These are phyloP conservation scores for Fusarium citri DNA, from an alignment of 2,329 filamentous ascomycete species.

Conservation along the genomic window DNA sequence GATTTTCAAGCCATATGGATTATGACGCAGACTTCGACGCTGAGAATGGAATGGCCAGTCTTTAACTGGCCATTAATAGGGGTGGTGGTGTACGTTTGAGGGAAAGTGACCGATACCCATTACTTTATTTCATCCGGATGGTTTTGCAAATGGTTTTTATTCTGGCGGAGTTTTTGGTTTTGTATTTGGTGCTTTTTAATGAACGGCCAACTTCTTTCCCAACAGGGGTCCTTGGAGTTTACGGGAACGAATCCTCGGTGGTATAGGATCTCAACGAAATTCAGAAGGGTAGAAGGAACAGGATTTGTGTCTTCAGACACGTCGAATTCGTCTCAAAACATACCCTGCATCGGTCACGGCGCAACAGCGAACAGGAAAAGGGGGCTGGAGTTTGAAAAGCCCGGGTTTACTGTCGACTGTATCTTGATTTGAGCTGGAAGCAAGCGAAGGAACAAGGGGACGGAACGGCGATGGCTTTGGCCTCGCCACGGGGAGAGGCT, in stretches of 20 bases:
- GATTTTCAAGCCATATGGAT: slow-evolving; percentile 38
- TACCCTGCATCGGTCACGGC: slow-evolving; percentile 48
- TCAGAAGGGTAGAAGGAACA: slow-evolving; percentile 26
- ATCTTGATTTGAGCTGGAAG: slow-evolving; percentile 11
- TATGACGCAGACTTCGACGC: slow-evolving; percentile 44
- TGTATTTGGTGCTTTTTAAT: slow-evolving; percentile 14
- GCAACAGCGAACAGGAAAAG: slow-evolving; percentile 35
- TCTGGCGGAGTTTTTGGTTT: slow-evolving; percentile 22
- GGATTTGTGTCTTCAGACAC: slow-evolving; percentile 37
- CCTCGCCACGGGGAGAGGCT: background rate
- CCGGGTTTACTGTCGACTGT: slow-evolving; percentile 20
- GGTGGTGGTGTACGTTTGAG: slow-evolving; percentile 18
- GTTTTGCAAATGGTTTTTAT: slow-evolving; percentile 29
- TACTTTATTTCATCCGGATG: slow-evolving; percentile 20
- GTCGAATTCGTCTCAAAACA: slow-evolving; percentile 41
- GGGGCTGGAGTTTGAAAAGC: slow-evolving; percentile 38
- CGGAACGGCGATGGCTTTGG: background rate
- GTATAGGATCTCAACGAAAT: slow-evolving; percentile 22
- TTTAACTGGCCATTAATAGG: slow-evolving; percentile 36
- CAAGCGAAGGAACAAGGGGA: background rate
- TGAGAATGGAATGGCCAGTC: slow-evolving; percentile 51
- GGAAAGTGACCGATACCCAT: slow-evolving; percentile 38
- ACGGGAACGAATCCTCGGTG: slow-evolving; percentile 19
- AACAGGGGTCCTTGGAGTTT: slow-evolving; percentile 35
- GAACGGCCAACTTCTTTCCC: slow-evolving; percentile 23